Evolutionary conservation across 1,139 yeast species (phyloP), one percentile per base, ranked within the genome.

Genomic region (Sugiyamaella xylanicola): DNA sequence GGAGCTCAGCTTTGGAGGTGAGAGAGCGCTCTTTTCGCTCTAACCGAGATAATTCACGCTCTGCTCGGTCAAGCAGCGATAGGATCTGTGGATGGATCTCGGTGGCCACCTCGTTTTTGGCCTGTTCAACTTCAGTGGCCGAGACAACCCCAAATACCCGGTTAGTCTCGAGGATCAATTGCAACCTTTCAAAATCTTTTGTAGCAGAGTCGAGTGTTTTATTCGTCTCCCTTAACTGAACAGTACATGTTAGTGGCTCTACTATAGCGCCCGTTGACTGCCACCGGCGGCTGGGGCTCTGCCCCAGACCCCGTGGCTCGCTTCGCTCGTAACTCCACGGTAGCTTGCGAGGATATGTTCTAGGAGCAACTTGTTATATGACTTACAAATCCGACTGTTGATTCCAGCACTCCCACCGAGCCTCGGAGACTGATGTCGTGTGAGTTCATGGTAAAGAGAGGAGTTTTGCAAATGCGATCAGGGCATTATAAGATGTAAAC

Each of bases 121-220:
- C 70, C 19, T 61, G 60, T 20, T 52, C 52, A 9, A 68, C 63
- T 45, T 66, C 68, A 8, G 61, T 57, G 49, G 65, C 68, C 15
- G 71, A 59, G 16, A 67, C 70, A 16, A 68, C 63, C n/a, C 68
- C 71, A 58, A 67, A 68, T 20, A 68, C 60, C 20, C 62, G 57
- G 57, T 61, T 62, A 45, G 66, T 61, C 39, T 63, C 57, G 16
- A 65, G 59, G 4, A 65, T 57, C 5, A 61, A 56, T 25, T 59
- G 57, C 44, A 66, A 56, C 16, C 68, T 63, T 17, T 61, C 64
- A 45, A 65, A 65, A 43, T 65, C 68, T 16, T 52, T 47, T n/a
- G 58, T 57, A 4, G 58, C 61, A 2, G 54, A 55, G 27, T 59
- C 62, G 44, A 66, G 52, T 16, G 53, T 56, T 21, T 53, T 54